Evolutionary conservation across 495 filamentous ascomycete genomes (phyloP).

Genomic region (Hypoxylon intermedium): DNA sequence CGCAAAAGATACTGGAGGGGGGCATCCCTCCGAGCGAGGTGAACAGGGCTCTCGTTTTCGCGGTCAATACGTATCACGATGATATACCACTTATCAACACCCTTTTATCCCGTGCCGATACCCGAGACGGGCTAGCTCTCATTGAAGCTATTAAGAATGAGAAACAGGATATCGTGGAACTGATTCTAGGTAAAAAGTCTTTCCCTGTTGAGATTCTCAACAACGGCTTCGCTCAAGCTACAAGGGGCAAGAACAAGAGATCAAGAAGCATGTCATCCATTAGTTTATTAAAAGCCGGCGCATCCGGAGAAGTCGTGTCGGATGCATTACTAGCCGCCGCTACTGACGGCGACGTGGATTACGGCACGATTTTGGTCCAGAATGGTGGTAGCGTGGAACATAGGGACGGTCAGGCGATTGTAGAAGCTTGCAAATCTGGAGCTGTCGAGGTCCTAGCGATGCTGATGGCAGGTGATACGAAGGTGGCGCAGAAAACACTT

Average conservation of each 20-base stretch:
- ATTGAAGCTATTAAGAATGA: slow-evolving; percentile 45
- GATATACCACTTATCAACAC: slow-evolving; percentile 51
- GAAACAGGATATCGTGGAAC: slow-evolving; percentile 45
- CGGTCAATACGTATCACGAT: slow-evolving; percentile 46
- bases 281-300: slow-evolving; percentile 48
- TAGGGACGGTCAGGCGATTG: slow-evolving; percentile 53
- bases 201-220: slow-evolving; percentile 41
- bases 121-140: slow-evolving; percentile 51
- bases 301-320: slow-evolving; percentile 45
- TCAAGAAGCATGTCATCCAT: slow-evolving; percentile 45
- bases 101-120: slow-evolving; percentile 49
- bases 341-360: slow-evolving; percentile 52
- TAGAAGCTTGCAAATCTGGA: slow-evolving; percentile 53
- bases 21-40: slow-evolving; percentile 50
- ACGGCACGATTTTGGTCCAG: slow-evolving; percentile 50
- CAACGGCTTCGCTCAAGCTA: slow-evolving; percentile 43
- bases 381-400: slow-evolving; percentile 53
- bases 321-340: slow-evolving; percentile 52
- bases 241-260: slow-evolving; percentile 37
- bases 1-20: slow-evolving; percentile 49
- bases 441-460: slow-evolving; percentile 49
- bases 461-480: slow-evolving; percentile 44
- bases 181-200: slow-evolving; percentile 48
- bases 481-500: slow-evolving; percentile 45
- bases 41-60: slow-evolving; percentile 53